Base-by-base conservation (phyloP, 306 rosid species). In the Mimosa bimucronata region DNA sequence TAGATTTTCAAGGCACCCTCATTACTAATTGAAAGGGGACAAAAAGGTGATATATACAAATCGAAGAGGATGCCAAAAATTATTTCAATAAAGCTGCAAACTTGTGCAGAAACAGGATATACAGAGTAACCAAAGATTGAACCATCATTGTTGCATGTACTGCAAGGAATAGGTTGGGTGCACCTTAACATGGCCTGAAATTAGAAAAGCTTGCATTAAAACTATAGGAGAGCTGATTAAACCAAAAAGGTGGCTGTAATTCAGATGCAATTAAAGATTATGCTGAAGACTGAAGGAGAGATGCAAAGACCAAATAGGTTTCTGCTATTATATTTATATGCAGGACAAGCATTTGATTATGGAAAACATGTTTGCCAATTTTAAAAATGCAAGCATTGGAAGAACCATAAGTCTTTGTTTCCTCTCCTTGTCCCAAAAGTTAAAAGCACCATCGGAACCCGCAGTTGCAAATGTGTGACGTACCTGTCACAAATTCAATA, bases 361-460 rank as follows among this genome's bases (percentile, higher is more conserved):
- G 13, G 8, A 7, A 9, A 66, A 37, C 9, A 34, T 18, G 14
- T 29, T 10, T 16, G 9, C 16, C 9, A 18, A 19, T 34, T 34
- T 34, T 37, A 1, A 62, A 9, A n/a, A 37, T 19, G 25, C 19
- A 53, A n/a, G n/a, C n/a, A n/a, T n/a, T n/a, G n/a, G n/a, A n/a
- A n/a, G n/a, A 53, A 94, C 97, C 98, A 93, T 95, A 61, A 93
- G 98, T 79, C 97, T 91, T 76, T 93, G 98, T 82, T 93, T 95
- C 74, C 96, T 95, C 89, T 95, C 96, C 81, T 95, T 93, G 58
- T 93, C 98, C 97, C 99, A 91, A 92, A 95, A 93, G 85, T 95
- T 91, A 83, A 91, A 93, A 70, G 99, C 92, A 71, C 98, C 99
- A 75, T 92, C 98, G 29, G 97, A 95, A 53, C 99, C 99, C 18